phyloP scores from a whole-genome alignment of 148 eudicot genomes.

The Rhododendron griersonianum region DNA sequence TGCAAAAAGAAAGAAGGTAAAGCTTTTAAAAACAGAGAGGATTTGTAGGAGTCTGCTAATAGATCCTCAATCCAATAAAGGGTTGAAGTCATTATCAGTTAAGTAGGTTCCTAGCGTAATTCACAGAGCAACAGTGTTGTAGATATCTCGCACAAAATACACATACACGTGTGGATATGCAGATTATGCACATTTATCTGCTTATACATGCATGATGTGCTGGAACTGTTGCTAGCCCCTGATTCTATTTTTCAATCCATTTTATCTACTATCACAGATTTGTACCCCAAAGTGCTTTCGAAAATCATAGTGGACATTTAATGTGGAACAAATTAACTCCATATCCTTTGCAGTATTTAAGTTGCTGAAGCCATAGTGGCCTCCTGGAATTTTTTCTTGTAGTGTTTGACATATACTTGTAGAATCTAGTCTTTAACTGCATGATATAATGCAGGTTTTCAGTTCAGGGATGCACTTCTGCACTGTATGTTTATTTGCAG shows the following conservation, averaged over 20 bases:
- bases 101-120: not conserved
- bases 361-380: not conserved
- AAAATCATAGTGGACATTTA: not conserved
- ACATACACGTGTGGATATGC: not conserved
- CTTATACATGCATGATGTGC: not conserved
- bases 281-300: not conserved
- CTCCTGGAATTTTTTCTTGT: not conserved
- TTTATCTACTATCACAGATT: not conserved
- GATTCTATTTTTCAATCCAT: not conserved
- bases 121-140: not conserved
- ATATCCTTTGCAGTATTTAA: not conserved
- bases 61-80: not conserved
- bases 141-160: not conserved
- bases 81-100: no score
- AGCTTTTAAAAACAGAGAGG: not conserved
- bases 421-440: not conserved
- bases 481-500: slow-evolving; percentile 71
- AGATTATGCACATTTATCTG: not conserved
- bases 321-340: not conserved
- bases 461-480: slow-evolving; percentile 79
- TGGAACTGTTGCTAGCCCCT: not conserved
- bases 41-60: not conserved
- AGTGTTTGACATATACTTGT: not conserved
- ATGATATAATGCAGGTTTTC: slow-evolving; percentile 41
- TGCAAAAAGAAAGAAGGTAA: not conserved